phyloP scores from a whole-genome alignment of 352 stramenopile genomes.

The Globisporangium uncinulatum region DNA sequence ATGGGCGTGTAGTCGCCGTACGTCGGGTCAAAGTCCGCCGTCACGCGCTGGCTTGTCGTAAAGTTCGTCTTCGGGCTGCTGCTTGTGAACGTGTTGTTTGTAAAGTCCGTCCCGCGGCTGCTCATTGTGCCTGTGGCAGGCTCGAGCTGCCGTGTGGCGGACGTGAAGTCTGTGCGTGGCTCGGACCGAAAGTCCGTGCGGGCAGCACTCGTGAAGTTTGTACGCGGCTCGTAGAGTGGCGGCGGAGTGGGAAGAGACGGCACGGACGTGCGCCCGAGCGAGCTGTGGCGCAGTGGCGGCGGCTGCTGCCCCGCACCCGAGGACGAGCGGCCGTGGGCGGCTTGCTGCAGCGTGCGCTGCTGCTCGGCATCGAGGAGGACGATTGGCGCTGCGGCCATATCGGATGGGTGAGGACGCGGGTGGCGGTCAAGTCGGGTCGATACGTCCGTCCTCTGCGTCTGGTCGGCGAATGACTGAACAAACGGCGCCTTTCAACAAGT shows the following conservation, averaged over 20 bases:
- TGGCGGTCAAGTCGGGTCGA: no score
- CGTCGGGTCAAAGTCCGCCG: neutral
- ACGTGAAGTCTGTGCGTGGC: slow-evolving; percentile 3
- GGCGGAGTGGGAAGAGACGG: slow-evolving; percentile 7
- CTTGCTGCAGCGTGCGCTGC: slow-evolving; percentile 6
- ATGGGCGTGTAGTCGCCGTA: neutral
- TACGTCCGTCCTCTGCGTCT: no score
- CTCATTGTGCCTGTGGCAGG: neutral
- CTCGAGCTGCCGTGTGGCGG: neutral
- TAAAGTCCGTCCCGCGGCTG: slow-evolving; percentile 6
- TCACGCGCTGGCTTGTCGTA: neutral
- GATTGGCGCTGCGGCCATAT: neutral
- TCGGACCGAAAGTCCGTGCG: neutral
- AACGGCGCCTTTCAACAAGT: no score
- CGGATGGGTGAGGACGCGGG: no score
- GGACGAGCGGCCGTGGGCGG: neutral
- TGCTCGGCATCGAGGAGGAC: slow-evolving; percentile 1
- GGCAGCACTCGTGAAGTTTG: neutral
- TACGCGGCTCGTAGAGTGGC: neutral
- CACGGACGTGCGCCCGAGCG: neutral
- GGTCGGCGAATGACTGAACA: no score
- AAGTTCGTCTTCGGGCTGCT: slow-evolving; percentile 2
- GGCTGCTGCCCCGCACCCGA: neutral
- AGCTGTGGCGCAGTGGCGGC: neutral
- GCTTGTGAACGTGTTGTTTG: slow-evolving; percentile 19